phyloP scores from a whole-genome alignment of 352 stramenopile species.

The Phytophthora ohioensis region DNA sequence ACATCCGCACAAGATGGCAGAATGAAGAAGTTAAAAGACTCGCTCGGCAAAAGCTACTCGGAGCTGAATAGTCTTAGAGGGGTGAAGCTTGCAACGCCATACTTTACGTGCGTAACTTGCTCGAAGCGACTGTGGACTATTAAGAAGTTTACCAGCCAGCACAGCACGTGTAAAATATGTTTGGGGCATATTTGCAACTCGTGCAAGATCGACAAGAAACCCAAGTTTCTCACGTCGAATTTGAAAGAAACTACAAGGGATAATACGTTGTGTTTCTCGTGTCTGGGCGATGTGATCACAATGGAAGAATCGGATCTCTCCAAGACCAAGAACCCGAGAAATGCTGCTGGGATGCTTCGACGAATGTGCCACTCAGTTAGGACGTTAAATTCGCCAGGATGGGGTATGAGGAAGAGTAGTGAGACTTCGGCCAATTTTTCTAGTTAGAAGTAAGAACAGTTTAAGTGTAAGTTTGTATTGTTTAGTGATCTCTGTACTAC shows the following conservation, averaged over 20 bases:
- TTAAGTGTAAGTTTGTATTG: too few relatives aligned
- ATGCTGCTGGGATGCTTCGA: constrained; percentile 7
- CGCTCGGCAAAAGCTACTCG: constrained; percentile 22
- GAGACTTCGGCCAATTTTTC: not conserved
- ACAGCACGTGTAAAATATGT: constrained; percentile 17
- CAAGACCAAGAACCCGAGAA: constrained; percentile 7
- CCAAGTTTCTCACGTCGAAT: constrained; percentile 20
- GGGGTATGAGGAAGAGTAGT: constrained; percentile 12
- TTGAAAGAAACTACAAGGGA: constrained; percentile 16
- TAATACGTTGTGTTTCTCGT: constrained; percentile 18
- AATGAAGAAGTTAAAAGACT: constrained; percentile 36
- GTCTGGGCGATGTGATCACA: constrained; percentile 14
- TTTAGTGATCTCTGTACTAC: too few relatives aligned
- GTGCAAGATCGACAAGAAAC: constrained; percentile 25
- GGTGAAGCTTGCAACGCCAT: constrained; percentile 13
- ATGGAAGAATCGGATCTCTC: constrained; percentile 7
- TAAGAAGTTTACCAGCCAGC: constrained; percentile 15
- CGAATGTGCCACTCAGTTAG: constrained; percentile 23
- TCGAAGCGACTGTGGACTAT: constrained; percentile 18
- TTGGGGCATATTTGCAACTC: constrained; percentile 16
- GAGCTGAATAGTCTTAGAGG: constrained; percentile 20
- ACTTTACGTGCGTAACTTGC: constrained; percentile 24
- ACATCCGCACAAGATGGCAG: constrained; percentile 25
- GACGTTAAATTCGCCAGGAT: constrained; percentile 14
- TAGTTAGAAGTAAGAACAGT: too few relatives aligned